Base-by-base conservation (phyloP, 805 yeast genomes). In the Diddensiella santjacobensis region DNA sequence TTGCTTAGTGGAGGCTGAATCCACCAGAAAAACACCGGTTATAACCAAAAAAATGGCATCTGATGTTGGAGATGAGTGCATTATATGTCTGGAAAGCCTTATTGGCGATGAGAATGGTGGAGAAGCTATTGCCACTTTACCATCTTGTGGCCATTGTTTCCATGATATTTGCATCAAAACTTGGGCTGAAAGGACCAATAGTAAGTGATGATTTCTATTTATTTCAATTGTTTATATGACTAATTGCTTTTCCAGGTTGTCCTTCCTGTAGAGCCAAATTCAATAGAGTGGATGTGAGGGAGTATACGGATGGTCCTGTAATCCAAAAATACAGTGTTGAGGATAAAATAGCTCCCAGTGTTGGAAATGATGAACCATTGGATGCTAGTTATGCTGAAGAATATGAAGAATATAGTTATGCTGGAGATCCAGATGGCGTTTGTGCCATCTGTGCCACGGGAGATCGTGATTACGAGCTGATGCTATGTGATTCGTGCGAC, bases 211-310 rank as follows among this genome's bases (percentile, higher is more conserved):
- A n/a, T 8, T 30, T 10, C 33, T 33, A 19, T 20, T 22, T 13
- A 15, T 6, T 10, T 15, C 8, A 5, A 15, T 6, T n/a, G 8
- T 13, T 23, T 22, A 8, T 18, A 23, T 15, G 13, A 38, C 24
- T 18, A 24, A 10, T 11, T 13, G 23, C 18, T 39, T 20, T 37
- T 26, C 26, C 20, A 59, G 62, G 74, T 45, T 80, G 86, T 58
- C 87, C 87, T 2, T 75, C 80, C 3, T 81, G 87, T 57, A 74
- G 87, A 18, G 57, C 70, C 24, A 66, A 67, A 39, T 80, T 71
- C 48, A 55, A 55, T 37, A 22, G 22, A 24, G 39, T 57, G 20
- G 30, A 35, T 6, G 36, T 55, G 2, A 33, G 42, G 19, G 37
- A 22, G 39, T 30, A 29, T 17, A 8, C 20, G 22, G 48, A 37